Evolutionary conservation across 345 rosid genomes (phyloP).

Genomic region (Clausena lansium): DNA sequence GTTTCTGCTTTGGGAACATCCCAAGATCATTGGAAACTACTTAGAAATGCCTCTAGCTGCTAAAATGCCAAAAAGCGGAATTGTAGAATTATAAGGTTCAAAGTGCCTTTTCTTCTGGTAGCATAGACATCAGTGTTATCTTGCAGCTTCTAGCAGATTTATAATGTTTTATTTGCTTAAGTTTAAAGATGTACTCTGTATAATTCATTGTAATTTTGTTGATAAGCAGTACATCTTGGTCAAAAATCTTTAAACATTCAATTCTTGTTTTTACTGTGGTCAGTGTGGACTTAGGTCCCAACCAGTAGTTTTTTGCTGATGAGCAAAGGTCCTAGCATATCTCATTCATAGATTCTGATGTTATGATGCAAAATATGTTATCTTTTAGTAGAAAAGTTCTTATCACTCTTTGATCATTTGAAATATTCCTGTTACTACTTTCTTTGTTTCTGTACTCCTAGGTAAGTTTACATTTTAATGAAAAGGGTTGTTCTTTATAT

Average conservation of each 20-base stretch:
- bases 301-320: neutral
- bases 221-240: neutral
- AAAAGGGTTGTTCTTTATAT: neutral
- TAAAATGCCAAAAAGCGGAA: neutral
- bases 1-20: neutral
- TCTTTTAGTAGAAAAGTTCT: neutral
- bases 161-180: neutral
- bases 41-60: neutral
- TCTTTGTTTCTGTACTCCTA: neutral
- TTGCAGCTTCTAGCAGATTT: neutral
- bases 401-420: neutral
- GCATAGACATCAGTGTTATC: neutral
- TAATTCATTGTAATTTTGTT: neutral
- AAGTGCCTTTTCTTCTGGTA: neutral
- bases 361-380: neutral
- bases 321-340: neutral
- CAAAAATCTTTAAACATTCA: neutral
- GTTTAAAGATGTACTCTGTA: neutral
- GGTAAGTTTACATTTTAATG: neutral
- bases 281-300: neutral
- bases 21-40: neutral
- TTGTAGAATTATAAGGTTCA: neutral
- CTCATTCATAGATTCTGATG: neutral
- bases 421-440: neutral
- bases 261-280: neutral